These are phyloP conservation scores for Erythrobasidium yunnanense DNA, from an alignment of 768 basidiomycete species.

Conservation along the genomic window DNA sequence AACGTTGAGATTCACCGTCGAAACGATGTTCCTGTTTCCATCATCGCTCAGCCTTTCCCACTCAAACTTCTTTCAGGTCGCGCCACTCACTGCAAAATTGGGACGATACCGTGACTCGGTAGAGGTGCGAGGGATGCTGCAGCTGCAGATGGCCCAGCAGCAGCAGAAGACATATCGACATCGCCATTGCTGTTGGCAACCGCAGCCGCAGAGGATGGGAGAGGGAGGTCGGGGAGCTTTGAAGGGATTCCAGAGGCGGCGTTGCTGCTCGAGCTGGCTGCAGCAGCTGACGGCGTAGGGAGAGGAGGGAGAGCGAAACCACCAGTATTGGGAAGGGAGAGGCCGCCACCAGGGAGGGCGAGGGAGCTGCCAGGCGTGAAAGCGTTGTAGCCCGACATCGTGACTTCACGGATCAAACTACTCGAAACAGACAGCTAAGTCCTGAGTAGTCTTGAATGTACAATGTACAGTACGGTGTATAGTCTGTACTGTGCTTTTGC, in stretches of 20 bases:
- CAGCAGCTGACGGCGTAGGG: constrained; percentile 21
- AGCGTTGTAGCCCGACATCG: constrained; percentile 17
- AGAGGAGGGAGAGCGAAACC: constrained; percentile 21
- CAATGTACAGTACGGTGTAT: no score
- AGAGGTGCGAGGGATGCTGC: neutral
- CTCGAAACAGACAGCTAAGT: neutral
- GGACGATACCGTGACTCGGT: constrained; percentile 78
- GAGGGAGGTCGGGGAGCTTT: no score
- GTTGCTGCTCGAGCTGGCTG: neutral
- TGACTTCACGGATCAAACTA: neutral
- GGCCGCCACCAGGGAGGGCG: neutral
- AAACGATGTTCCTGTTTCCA: constrained; percentile 80
- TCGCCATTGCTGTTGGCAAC: neutral
- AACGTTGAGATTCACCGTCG: constrained; percentile 95
- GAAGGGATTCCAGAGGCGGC: neutral
- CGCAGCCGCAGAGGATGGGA: no score
- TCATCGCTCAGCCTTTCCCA: no score
- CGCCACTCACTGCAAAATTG: constrained; percentile 67
- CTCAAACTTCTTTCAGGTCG: neutral
- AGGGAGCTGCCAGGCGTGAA: constrained; percentile 23
- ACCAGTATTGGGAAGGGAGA: neutral
- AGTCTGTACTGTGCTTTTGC: no score
- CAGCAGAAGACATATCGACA: constrained; percentile 1
- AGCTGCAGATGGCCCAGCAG: constrained; percentile 10
- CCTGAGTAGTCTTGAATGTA: no score